A percentile compares a stretch with the other conserved stretches of the same genome.
phyloP scores from a whole-genome alignment of 1,139 yeast genomes.

The Entelexis sorbosivorans region DNA sequence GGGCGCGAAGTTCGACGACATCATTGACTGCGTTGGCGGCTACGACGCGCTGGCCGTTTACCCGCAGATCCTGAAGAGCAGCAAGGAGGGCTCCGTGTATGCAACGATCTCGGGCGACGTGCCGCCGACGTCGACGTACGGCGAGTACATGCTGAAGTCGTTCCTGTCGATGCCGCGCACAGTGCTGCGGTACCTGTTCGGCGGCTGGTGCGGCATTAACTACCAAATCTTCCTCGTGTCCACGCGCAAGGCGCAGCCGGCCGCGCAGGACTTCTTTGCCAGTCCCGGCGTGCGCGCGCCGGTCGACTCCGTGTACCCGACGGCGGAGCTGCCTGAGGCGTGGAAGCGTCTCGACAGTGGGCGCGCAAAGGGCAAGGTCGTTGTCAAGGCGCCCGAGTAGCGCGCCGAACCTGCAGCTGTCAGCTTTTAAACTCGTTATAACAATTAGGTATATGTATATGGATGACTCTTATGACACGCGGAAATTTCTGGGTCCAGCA shows the following conservation, averaged over 20 bases:
- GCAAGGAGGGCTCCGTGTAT: conserved; percentile 35
- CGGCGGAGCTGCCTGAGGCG: conserved; percentile 44
- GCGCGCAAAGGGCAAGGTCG: conserved; percentile 52
- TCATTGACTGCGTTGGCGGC: conserved; percentile 42
- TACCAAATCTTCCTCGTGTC: conserved; percentile 26
- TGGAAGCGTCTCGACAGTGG: conserved; percentile 39
- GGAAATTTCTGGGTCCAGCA: neutral
- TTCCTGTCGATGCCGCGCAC: conserved; percentile 3
- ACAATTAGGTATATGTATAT: conserved; percentile 5
- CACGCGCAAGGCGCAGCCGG: conserved; percentile 25
- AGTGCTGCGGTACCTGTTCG: conserved; percentile 24
- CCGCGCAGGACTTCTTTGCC: conserved; percentile 16
- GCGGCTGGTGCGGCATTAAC: conserved; percentile 22
- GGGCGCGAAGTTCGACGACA: conserved; percentile 33
- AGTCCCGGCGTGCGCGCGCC: conserved; percentile 32
- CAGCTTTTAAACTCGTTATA: neutral
- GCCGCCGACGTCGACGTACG: conserved; percentile 28
- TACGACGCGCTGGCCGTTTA: conserved; percentile 27
- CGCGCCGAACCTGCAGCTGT: too few relatives aligned
- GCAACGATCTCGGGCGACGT: conserved; percentile 43
- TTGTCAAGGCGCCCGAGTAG: conserved; percentile 10
- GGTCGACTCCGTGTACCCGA: conserved; percentile 46
- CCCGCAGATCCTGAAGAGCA: conserved; percentile 34
- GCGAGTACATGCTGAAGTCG: conserved; percentile 12
- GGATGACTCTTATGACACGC: neutral